Base-by-base conservation (phyloP, 2,329 filamentous ascomycete species). In the Lecanicillium sp. region DNA sequence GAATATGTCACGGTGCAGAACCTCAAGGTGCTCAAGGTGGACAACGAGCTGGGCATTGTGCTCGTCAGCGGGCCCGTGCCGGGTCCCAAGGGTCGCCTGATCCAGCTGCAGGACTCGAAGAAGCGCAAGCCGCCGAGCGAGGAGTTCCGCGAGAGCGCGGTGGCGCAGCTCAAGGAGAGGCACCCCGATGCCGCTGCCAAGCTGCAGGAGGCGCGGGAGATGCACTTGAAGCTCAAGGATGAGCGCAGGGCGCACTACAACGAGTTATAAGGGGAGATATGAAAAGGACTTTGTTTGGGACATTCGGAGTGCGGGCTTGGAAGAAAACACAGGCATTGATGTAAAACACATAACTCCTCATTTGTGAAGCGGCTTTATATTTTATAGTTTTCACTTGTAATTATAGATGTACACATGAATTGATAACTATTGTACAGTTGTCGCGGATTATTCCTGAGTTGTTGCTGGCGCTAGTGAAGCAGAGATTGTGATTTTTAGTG, bases 1-100 rank as follows among this genome's bases (percentile, higher is more conserved):
- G 79, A 95, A 67, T 82, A 81, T 56, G 86, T 90, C 48, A 98
- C 93, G 40, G 78, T 93, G 50, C 90, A 96, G 76, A 96, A 95
- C 68, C 72, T 97, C 58, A 87, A 85, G 69, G 83, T 98, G 45
- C 71, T 98, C 64, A 84, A 89, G 73, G 84, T 95, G 27, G 90
- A 97, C 69, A 78, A 83, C 58, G 84, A 87, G 65, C 84, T 90
- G 61, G 93, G 93, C 17, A 81, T 95, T 58, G 81, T 98, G 50
- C 81, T 96, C 45, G 83, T 98, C 54, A 88, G 86, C 68, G 93
- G 91, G 24, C 79, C 83, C 55, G 84, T 98, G 35, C 86, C 86
- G 27, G 93, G 93, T 0, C 91, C 91, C 50, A 94, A 95, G 70
- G 86, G 89, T 52, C 83, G 86, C 55, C 70, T 90, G 49, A 86